A percentile compares a stretch with the other conserved stretches of the same genome.
These are phyloP conservation scores for Prosopis cineraria DNA, from an alignment of 306 rosid species.

Conservation along the genomic window DNA sequence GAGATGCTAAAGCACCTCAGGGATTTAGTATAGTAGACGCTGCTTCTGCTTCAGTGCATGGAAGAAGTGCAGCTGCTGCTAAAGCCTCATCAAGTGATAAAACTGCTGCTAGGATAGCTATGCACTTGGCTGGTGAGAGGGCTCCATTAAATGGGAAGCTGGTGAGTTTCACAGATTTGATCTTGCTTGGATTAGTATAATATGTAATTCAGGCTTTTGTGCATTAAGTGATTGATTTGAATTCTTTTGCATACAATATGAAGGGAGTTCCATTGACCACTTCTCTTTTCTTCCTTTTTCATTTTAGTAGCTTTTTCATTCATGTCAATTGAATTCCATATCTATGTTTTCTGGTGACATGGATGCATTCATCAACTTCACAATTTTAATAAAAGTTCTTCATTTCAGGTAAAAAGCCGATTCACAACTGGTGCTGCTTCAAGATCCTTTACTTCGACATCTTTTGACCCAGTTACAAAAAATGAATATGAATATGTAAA, in stretches of 20 bases:
- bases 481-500: slow-evolving; percentile 88
- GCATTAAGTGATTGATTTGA: slow-evolving; percentile 33
- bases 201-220: background rate
- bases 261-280: slow-evolving; percentile 5
- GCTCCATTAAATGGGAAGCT: slow-evolving; percentile 86
- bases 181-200: background rate
- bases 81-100: slow-evolving; percentile 86
- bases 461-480: slow-evolving; percentile 88
- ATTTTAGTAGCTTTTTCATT: background rate
- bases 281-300: background rate
- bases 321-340: background rate
- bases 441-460: slow-evolving; percentile 91
- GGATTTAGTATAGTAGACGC: slow-evolving; percentile 95
- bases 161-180: slow-evolving; percentile 53
- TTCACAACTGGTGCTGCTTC: slow-evolving; percentile 97
- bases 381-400: slow-evolving; percentile 19
- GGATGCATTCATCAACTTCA: slow-evolving; percentile 25
- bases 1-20: slow-evolving; percentile 58
- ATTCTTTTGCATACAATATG: background rate
- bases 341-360: background rate
- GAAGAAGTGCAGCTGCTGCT: slow-evolving; percentile 97
- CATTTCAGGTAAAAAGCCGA: slow-evolving; percentile 82
- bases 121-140: slow-evolving; percentile 96
- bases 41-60: slow-evolving; percentile 99
- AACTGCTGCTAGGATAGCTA: slow-evolving; percentile 95